Evolutionary conservation across 768 basidiomycete genomes (phyloP).

Genomic region (Leccinellum luteum): DNA sequence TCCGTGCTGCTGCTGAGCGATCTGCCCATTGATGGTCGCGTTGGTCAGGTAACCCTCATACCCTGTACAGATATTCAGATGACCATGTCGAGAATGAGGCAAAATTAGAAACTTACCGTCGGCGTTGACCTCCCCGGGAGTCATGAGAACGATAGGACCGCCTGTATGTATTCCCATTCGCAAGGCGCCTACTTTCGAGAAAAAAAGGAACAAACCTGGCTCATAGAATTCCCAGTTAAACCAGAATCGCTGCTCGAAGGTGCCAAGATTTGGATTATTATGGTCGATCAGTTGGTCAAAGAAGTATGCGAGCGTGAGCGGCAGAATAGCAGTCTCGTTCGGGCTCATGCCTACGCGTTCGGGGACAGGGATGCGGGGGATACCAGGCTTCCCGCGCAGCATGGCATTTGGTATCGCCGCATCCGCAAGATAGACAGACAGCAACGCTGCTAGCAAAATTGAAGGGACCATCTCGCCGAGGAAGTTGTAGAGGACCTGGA

Average conservation of each 20-base stretch:
- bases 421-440: constrained; percentile 12
- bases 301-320: constrained; percentile 28
- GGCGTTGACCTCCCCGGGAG: constrained; percentile 67
- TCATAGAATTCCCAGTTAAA: constrained; percentile 66
- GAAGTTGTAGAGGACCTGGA: neutral
- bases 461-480: neutral
- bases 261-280: constrained; percentile 57
- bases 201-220: constrained; percentile 33
- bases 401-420: constrained; percentile 23
- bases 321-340: constrained; percentile 26
- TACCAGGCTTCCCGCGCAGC: constrained; percentile 18
- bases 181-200: neutral
- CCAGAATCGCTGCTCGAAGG: constrained; percentile 76
- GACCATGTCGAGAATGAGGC: neutral
- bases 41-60: constrained; percentile 61
- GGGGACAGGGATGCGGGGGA: constrained; percentile 14
- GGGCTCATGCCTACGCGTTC: constrained; percentile 12
- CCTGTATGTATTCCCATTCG: constrained; percentile 5
- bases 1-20: constrained; percentile 64
- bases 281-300: constrained; percentile 42
- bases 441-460: constrained; percentile 5
- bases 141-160: constrained; percentile 35
- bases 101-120: constrained; percentile 26
- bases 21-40: constrained; percentile 56
- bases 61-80: constrained; percentile 7